Percentiles rank a stretch among this genome's conserved stretches.
phyloP scores from a whole-genome alignment of 2,329 filamentous ascomycete genomes.

The Ampelomyces quisqualis region DNA sequence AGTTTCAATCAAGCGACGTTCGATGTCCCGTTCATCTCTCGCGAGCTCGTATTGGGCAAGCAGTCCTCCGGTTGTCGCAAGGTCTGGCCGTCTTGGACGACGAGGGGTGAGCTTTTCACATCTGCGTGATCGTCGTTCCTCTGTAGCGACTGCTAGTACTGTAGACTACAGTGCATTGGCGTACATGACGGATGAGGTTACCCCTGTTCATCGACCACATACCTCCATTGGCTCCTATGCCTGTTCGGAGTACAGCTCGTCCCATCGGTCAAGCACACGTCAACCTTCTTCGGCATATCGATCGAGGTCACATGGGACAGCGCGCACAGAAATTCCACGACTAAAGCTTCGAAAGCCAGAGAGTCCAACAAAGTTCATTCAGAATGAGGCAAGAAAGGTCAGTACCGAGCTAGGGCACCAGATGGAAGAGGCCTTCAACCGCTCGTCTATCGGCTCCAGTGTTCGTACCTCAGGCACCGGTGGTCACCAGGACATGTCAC shows the following conservation, averaged over 20 bases:
- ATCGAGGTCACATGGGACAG: constrained; percentile 29
- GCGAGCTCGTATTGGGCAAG: constrained; percentile 51
- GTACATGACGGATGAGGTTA: constrained; percentile 35
- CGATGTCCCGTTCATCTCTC: constrained; percentile 46
- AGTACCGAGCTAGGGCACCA: constrained; percentile 84
- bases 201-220: constrained; percentile 26
- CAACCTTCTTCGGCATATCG: constrained; percentile 30
- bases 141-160: constrained; percentile 46
- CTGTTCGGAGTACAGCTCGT: constrained; percentile 19
- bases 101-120: constrained; percentile 66
- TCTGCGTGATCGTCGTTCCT: constrained; percentile 47
- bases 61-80: constrained; percentile 51
- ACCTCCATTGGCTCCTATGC: constrained; percentile 26
- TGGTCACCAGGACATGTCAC: constrained; percentile 28
- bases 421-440: constrained; percentile 89
- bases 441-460: constrained; percentile 59
- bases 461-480: constrained; percentile 45
- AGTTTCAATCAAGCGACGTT: constrained; percentile 22
- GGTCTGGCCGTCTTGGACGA: constrained; percentile 56
- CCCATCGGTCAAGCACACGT: constrained; percentile 19
- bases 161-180: constrained; percentile 27
- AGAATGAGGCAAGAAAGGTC: constrained; percentile 79
- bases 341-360: constrained; percentile 43
- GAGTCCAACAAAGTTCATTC: constrained; percentile 57
- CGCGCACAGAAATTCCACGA: constrained; percentile 27